phyloP scores from a whole-genome alignment of 176 grass and related monocot genomes.

The Bothriochloa decipiens region DNA sequence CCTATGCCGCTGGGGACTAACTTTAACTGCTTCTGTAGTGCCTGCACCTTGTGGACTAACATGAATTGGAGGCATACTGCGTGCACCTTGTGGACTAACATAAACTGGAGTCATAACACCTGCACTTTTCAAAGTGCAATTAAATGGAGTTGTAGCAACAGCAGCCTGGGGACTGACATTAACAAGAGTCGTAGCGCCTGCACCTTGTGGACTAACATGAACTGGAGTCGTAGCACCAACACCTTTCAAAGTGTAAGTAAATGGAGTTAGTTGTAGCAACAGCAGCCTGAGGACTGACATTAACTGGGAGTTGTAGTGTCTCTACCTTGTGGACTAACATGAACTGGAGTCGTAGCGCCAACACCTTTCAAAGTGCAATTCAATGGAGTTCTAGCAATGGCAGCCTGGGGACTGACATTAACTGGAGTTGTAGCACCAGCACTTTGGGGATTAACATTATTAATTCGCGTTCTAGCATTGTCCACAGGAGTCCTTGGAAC shows the following conservation, averaged over 20 bases:
- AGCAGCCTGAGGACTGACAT: neutral
- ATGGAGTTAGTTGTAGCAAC: slow-evolving; percentile 33
- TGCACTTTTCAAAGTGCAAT: slow-evolving; percentile 17
- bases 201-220: no score
- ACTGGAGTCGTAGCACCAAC: no score
- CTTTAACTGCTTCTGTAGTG: slow-evolving; percentile 27
- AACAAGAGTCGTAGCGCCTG: no score
- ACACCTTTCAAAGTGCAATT: slow-evolving; percentile 28
- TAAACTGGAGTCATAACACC: slow-evolving; percentile 30
- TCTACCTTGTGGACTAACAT: slow-evolving; percentile 30
- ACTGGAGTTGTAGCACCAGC: neutral
- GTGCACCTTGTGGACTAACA: slow-evolving; percentile 31
- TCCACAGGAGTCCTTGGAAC: slow-evolving; percentile 15
- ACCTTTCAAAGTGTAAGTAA: neutral
- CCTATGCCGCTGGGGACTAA: slow-evolving; percentile 29
- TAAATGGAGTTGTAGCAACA: no score
- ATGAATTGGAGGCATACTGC: slow-evolving; percentile 38
- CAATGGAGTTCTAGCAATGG: slow-evolving; percentile 32
- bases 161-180: no score
- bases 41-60: slow-evolving; percentile 26
- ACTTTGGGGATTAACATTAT: slow-evolving; percentile 2
- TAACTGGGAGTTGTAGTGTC: neutral
- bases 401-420: neutral
- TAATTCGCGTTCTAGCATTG: slow-evolving; percentile 10
- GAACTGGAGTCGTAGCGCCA: slow-evolving; percentile 30